Evolutionary conservation across 768 basidiomycete genomes (phyloP).

Genomic region (Mycena maculata): DNA sequence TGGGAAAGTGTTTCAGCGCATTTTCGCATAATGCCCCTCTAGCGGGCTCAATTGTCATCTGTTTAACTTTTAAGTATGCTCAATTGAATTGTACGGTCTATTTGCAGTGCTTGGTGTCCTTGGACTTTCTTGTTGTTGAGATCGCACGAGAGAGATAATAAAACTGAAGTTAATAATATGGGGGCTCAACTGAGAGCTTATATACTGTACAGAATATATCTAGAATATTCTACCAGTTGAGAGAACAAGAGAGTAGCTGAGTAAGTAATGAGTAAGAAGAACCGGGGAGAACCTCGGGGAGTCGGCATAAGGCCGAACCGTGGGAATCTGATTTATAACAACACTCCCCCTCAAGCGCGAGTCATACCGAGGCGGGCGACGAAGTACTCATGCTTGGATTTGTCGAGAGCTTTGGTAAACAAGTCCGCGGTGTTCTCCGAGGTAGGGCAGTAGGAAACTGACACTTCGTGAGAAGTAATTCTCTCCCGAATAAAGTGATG

Average conservation of each 20-base stretch:
- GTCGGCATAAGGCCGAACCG: no score
- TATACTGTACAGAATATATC: slow-evolving; percentile 18
- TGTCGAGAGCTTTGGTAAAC: slow-evolving; percentile 10
- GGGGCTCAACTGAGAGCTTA: background rate
- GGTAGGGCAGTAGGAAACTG: slow-evolving; percentile 16
- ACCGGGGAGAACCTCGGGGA: no score
- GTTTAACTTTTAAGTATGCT: no score
- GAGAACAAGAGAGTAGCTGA: no score
- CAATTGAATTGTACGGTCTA: no score
- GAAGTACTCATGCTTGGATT: slow-evolving; percentile 18
- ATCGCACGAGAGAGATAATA: background rate
- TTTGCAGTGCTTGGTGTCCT: no score
- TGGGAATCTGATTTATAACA: background rate
- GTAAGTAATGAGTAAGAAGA: no score
- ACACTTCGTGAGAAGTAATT: slow-evolving; percentile 12
- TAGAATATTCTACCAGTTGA: slow-evolving; percentile 4
- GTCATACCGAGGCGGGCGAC: slow-evolving; percentile 15
- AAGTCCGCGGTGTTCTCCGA: slow-evolving; percentile 13
- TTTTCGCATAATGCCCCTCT: no score
- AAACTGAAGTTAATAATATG: slow-evolving; percentile 2
- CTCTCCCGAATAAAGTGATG: slow-evolving; percentile 9
- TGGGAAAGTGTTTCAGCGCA: no score
- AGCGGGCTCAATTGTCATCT: no score
- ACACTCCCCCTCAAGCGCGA: slow-evolving; percentile 19
- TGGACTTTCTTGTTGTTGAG: background rate